Percentiles rank a stretch among this genome's conserved stretches.
Evolutionary conservation across 768 basidiomycete genomes (phyloP).

Genomic region (Boletus coccyginus): DNA sequence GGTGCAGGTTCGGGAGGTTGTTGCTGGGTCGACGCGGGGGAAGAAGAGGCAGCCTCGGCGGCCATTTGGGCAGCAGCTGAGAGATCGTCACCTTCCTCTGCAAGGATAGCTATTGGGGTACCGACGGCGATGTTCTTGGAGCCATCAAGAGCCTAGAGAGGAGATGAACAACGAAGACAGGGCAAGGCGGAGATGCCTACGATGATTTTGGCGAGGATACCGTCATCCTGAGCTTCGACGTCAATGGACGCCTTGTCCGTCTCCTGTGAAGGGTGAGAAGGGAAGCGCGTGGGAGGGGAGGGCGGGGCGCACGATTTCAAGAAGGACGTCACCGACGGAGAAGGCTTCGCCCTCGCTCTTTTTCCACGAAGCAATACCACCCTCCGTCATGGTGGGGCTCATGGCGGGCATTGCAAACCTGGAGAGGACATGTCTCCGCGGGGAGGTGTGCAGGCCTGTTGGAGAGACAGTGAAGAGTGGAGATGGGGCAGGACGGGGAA

Average conservation of each 20-base stretch:
- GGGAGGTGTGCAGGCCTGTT: slow-evolving; percentile 80
- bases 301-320: slow-evolving; percentile 77
- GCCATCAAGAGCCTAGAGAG: slow-evolving; percentile 69
- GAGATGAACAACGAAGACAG: neutral
- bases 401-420: slow-evolving; percentile 97
- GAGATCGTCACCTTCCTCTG: slow-evolving; percentile 93
- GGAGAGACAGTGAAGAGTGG: neutral
- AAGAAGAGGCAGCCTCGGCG: slow-evolving; percentile 50
- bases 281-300: neutral
- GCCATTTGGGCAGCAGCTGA: slow-evolving; percentile 78
- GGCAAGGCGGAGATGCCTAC: slow-evolving; percentile 42
- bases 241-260: slow-evolving; percentile 99
- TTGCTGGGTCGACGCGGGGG: slow-evolving; percentile 34
- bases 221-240: slow-evolving; percentile 98
- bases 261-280: slow-evolving; percentile 56
- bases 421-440: slow-evolving; percentile 72
- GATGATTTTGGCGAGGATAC: slow-evolving; percentile 94
- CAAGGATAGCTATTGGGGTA: slow-evolving; percentile 84
- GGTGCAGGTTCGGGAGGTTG: slow-evolving; percentile 44
- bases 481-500: slow-evolving; percentile 3
- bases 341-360: slow-evolving; percentile 93
- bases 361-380: slow-evolving; percentile 97
- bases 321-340: slow-evolving; percentile 85
- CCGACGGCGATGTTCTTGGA: slow-evolving; percentile 87
- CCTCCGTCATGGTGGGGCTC: slow-evolving; percentile 99